Evolutionary conservation across 2,329 filamentous ascomycete species (phyloP).

Genomic region (Lasiodiplodia sp.): DNA sequence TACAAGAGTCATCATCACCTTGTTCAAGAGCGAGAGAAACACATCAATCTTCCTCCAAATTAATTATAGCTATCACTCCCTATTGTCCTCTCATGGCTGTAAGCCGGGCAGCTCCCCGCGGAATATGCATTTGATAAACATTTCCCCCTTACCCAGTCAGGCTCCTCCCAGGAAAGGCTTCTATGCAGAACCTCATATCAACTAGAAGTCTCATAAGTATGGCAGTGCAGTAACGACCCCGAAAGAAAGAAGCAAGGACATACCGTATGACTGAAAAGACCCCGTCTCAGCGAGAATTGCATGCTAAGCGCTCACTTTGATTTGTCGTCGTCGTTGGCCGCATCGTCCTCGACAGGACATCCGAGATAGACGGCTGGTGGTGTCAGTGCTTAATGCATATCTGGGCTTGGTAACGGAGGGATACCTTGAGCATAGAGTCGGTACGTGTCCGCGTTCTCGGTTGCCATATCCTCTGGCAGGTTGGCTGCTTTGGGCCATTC

Average conservation of each 20-base stretch:
- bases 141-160: not conserved
- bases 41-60: not conserved
- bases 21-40: not conserved
- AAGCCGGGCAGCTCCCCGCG: not conserved
- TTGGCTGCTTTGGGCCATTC: constrained; percentile 54
- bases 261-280: not conserved
- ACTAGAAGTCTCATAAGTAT: too few relatives aligned
- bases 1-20: not conserved
- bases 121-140: not conserved
- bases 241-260: too few relatives aligned
- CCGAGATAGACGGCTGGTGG: not conserved
- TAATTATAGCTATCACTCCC: not conserved
- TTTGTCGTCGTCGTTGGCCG: too few relatives aligned
- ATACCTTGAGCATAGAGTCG: constrained; percentile 61
- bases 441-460: constrained; percentile 70
- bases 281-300: not conserved
- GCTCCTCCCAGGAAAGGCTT: too few relatives aligned
- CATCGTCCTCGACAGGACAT: not conserved
- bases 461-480: constrained; percentile 58
- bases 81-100: not conserved
- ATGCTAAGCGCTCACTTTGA: not conserved
- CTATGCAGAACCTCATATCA: too few relatives aligned
- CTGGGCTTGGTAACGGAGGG: constrained; percentile 35
- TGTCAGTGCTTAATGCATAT: constrained; percentile 36
- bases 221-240: too few relatives aligned